phyloP scores from a whole-genome alignment of 306 rosid species.

The Cucumis melo region DNA sequence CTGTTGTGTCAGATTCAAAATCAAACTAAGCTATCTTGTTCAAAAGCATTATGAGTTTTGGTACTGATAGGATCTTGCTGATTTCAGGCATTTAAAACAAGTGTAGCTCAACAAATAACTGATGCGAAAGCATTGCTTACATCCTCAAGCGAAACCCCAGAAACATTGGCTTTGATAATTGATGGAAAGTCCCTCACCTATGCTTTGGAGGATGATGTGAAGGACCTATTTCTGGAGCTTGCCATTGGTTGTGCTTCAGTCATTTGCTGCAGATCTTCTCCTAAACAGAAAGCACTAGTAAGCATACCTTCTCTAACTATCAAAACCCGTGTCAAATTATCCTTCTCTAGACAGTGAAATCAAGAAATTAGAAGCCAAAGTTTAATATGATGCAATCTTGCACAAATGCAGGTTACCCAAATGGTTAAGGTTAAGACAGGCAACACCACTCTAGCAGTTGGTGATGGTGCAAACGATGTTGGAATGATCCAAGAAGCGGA shows the following conservation, averaged over 20 bases:
- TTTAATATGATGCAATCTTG: background rate
- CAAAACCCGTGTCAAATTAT: background rate
- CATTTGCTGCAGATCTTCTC: conserved; percentile 96
- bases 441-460: conserved; percentile 77
- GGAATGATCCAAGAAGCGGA: conserved; percentile 99
- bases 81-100: conserved; percentile 68
- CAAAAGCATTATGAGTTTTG: background rate
- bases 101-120: conserved; percentile 46
- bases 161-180: conserved; percentile 83
- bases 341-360: background rate
- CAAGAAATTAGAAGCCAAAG: background rate
- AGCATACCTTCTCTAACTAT: conserved; percentile 6
- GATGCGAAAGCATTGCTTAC: conserved; percentile 43
- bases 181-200: conserved; percentile 87
- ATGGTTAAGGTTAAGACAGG: conserved; percentile 64
- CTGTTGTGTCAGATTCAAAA: background rate
- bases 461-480: conserved; percentile 99
- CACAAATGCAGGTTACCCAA: conserved; percentile 53
- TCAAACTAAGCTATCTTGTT: background rate
- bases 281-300: conserved; percentile 96
- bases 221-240: conserved; percentile 70
- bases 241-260: conserved; percentile 95
- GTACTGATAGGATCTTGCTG: conserved; percentile 14
- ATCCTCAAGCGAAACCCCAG: conserved; percentile 23
- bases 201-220: conserved; percentile 73